Evolutionary conservation across 768 basidiomycete species (phyloP).

Genomic region (Suillus placidus): DNA sequence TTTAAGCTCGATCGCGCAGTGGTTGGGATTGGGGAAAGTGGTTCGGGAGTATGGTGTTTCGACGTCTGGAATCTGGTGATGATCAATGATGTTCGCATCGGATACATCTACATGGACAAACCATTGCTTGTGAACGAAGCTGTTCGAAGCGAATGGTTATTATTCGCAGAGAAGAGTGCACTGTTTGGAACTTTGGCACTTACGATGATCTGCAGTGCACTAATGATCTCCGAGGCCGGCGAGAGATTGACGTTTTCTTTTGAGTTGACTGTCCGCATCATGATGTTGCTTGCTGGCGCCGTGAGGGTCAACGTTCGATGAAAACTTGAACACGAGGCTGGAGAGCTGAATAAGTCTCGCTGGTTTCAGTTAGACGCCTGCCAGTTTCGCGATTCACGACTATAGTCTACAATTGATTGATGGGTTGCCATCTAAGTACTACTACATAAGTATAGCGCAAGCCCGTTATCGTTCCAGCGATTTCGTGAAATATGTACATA

Average conservation of each 20-base stretch:
- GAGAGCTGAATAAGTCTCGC: no score
- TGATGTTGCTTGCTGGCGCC: background rate
- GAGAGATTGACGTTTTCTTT: background rate
- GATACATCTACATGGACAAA: background rate
- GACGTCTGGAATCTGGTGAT: background rate
- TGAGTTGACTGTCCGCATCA: background rate
- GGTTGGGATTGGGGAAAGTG: background rate
- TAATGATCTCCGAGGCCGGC: background rate
- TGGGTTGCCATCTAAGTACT: background rate
- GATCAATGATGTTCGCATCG: background rate
- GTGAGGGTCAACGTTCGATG: no score
- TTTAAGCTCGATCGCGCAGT: background rate
- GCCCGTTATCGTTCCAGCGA: no score
- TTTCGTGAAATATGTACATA: no score
- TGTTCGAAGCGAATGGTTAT: background rate
- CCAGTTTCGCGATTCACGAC: no score
- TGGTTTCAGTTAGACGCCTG: no score
- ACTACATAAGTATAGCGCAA: no score
- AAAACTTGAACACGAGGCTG: no score
- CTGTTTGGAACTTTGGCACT: background rate
- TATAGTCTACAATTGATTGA: no score
- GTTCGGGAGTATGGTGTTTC: background rate
- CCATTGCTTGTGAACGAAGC: background rate
- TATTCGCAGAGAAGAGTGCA: background rate
- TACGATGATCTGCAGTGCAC: background rate